Evolutionary conservation across 768 basidiomycete genomes (phyloP).

Genomic region (Phanerochaete sordida): DNA sequence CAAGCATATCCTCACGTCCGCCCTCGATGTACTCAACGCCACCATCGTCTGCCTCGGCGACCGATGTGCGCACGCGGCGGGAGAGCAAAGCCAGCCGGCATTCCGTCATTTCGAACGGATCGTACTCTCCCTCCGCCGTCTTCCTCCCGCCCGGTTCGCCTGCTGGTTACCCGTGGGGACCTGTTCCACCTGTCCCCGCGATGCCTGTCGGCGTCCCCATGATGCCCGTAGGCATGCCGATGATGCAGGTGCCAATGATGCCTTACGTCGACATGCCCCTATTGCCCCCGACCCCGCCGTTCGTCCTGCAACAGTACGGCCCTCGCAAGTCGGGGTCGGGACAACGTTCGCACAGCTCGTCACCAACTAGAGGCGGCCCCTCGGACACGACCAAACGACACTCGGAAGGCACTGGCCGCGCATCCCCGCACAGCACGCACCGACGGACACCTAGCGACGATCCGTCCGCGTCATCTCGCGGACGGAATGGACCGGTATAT

Average conservation of each 20-base stretch:
- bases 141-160: constrained; percentile 5
- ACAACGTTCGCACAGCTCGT: constrained; percentile 29
- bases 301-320: constrained; percentile 63
- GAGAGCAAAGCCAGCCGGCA: constrained; percentile 27
- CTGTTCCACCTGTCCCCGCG: constrained; percentile 12
- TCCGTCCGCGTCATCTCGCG: neutral
- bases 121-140: constrained; percentile 7
- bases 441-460: constrained; percentile 7
- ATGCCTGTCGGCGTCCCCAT: constrained; percentile 7
- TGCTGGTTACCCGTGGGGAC: constrained; percentile 15
- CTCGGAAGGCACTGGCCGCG: constrained; percentile 15
- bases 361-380: constrained; percentile 15
- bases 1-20: constrained; percentile 48
- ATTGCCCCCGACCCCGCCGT: constrained; percentile 69
- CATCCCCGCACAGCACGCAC: constrained; percentile 10
- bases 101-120: constrained; percentile 21
- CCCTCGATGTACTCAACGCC: constrained; percentile 53
- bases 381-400: constrained; percentile 1
- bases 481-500: neutral
- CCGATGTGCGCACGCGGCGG: constrained; percentile 29
- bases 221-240: constrained; percentile 26
- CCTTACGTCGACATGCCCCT: constrained; percentile 56
- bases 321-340: constrained; percentile 34
- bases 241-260: constrained; percentile 27
- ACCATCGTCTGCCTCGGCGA: constrained; percentile 43